A percentile compares a stretch with the other conserved stretches of the same genome.
Conservation (phyloP, 1,284 basidiomycete species). For the Rhodotorula sp. region DNA sequence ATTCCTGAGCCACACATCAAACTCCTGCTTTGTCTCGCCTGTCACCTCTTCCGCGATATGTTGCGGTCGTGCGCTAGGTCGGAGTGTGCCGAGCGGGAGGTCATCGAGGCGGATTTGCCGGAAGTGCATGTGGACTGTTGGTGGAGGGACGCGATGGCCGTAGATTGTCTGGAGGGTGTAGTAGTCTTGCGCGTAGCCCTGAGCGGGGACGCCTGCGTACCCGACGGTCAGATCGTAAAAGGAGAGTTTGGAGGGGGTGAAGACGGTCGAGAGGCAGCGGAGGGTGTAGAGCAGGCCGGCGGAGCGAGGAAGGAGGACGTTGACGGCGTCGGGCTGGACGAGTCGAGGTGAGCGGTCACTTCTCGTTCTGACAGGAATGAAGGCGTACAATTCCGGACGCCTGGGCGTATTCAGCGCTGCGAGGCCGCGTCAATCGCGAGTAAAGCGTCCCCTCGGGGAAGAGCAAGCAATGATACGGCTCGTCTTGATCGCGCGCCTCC, state of each 20-base stretch:
- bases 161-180: slow-evolving; percentile 89
- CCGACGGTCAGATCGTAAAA: slow-evolving; percentile 41
- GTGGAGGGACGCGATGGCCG: slow-evolving; percentile 75
- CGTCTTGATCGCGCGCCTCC: neutral
- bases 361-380: neutral
- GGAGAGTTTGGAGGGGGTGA: slow-evolving; percentile 58
- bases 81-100: slow-evolving; percentile 23
- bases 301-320: slow-evolving; percentile 80
- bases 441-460: slow-evolving; percentile 93
- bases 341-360: neutral
- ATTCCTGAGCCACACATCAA: slow-evolving; percentile 77
- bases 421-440: slow-evolving; percentile 72
- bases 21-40: slow-evolving; percentile 63
- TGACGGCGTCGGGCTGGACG: slow-evolving; percentile 68
- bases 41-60: slow-evolving; percentile 56
- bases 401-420: slow-evolving; percentile 78
- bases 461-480: slow-evolving; percentile 73
- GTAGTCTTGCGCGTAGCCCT: slow-evolving; percentile 74
- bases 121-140: slow-evolving; percentile 80
- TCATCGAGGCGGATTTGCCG: slow-evolving; percentile 64
- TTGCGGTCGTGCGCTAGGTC: neutral
- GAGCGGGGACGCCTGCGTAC: slow-evolving; percentile 59
- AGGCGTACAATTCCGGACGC: slow-evolving; percentile 72
- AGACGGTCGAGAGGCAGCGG: slow-evolving; percentile 70
- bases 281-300: slow-evolving; percentile 85